Evolutionary conservation across 345 rosid genomes (phyloP).

Genomic region (Chamaenerion angustifolium): DNA sequence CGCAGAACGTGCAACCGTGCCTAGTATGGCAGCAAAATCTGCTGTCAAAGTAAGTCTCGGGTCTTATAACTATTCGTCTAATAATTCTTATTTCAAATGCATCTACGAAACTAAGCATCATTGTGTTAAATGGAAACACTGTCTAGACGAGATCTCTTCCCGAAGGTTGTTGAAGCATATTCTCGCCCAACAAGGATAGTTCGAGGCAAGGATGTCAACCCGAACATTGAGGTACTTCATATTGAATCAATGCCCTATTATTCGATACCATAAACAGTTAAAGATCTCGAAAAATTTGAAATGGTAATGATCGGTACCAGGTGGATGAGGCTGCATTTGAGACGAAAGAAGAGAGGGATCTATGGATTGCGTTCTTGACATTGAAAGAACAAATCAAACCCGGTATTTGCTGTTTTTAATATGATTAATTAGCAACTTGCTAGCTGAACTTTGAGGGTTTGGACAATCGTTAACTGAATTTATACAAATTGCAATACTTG

Average conservation of each 20-base stretch:
- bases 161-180: slow-evolving; percentile 76
- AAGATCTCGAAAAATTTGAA: no score
- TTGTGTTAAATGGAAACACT: slow-evolving; percentile 56
- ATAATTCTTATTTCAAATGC: no score
- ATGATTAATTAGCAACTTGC: no score
- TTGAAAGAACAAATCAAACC: slow-evolving; percentile 41
- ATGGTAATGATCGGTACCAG: slow-evolving; percentile 12
- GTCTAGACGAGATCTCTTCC: slow-evolving; percentile 47
- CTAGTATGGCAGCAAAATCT: slow-evolving; percentile 79
- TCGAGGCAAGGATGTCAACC: slow-evolving; percentile 69
- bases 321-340: slow-evolving; percentile 76
- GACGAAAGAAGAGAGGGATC: slow-evolving; percentile 57
- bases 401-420: slow-evolving; percentile 28
- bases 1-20: slow-evolving; percentile 60
- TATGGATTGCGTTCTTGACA: slow-evolving; percentile 51
- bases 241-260: no score
- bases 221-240: slow-evolving; percentile 48
- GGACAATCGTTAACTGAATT: no score
- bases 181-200: slow-evolving; percentile 91
- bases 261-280: no score
- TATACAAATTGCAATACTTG: no score
- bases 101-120: neutral
- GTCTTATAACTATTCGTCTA: no score
- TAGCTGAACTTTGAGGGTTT: no score
- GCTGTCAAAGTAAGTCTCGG: slow-evolving; percentile 52